phyloP scores from a whole-genome alignment of 2,329 filamentous ascomycete species.

The Coniella vitis region DNA sequence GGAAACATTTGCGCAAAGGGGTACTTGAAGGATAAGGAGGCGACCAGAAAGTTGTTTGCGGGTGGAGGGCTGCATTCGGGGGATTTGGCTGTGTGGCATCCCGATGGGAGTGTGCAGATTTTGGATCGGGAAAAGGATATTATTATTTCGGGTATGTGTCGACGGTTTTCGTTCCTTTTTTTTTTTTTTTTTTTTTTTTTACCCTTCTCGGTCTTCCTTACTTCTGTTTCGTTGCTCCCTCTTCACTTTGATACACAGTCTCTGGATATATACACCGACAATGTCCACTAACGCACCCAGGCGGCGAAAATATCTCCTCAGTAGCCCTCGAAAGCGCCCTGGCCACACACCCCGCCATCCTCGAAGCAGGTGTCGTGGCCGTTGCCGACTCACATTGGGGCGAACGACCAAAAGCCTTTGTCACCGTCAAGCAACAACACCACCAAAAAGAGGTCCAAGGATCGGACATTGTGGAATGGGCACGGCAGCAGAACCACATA shows the following conservation, averaged over 20 bases:
- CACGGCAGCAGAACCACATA: conserved; percentile 71
- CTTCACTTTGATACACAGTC: no score
- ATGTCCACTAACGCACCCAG: conserved; percentile 33
- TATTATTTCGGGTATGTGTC: conserved; percentile 77
- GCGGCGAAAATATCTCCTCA: conserved; percentile 94
- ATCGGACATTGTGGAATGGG: conserved; percentile 77
- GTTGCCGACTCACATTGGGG: conserved; percentile 89
- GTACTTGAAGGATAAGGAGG: conserved; percentile 85
- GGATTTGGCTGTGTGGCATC: conserved; percentile 88
- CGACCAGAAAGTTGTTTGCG: conserved; percentile 78
- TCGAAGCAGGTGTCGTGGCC: conserved; percentile 87
- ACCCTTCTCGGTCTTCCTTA: no score
- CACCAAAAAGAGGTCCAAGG: conserved; percentile 28
- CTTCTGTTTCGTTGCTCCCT: no score
- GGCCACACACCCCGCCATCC: conserved; percentile 76
- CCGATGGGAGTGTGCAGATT: conserved; percentile 86
- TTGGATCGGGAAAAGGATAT: conserved; percentile 94
- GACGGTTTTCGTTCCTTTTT: neutral
- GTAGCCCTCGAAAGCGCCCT: conserved; percentile 89
- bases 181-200: conserved; percentile 1
- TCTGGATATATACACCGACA: neutral
- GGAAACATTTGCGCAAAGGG: conserved; percentile 90
- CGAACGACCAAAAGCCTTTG: conserved; percentile 88
- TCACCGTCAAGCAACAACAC: conserved; percentile 70
- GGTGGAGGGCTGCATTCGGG: conserved; percentile 85